Percentiles rank a stretch among this genome's conserved stretches.
phyloP scores from a whole-genome alignment of 495 filamentous ascomycete genomes.

The Aspergillus olivimuriae region DNA sequence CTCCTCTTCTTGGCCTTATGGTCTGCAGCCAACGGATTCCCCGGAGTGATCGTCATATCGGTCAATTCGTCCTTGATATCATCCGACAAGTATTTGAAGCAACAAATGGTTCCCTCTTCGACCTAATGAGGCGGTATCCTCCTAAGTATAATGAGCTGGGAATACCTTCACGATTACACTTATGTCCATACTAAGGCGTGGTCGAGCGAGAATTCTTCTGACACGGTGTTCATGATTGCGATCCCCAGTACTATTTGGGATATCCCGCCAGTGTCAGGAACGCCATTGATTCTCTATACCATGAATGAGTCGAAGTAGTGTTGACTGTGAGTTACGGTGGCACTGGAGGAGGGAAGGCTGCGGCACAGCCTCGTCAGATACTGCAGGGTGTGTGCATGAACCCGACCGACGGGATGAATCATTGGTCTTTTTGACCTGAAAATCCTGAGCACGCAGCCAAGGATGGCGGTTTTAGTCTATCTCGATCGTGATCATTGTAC shows the following conservation, averaged over 20 bases:
- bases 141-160: constrained; percentile 51
- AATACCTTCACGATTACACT: constrained; percentile 42
- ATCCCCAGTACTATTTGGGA: constrained; percentile 51
- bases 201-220: constrained; percentile 39
- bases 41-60: constrained; percentile 8
- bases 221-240: constrained; percentile 53
- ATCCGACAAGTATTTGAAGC: not conserved
- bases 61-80: constrained; percentile 3
- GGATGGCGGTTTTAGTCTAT: constrained; percentile 6
- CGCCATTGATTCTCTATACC: constrained; percentile 54
- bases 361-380: constrained; percentile 28
- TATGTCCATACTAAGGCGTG: constrained; percentile 44
- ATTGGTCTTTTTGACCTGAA: constrained; percentile 15
- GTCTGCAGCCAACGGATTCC: constrained; percentile 12
- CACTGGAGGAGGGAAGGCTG: constrained; percentile 40
- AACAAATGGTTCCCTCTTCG: constrained; percentile 24
- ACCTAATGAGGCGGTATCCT: constrained; percentile 45
- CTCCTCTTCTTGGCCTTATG: constrained; percentile 5
- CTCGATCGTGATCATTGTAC: not conserved
- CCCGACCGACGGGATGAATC: constrained; percentile 8
- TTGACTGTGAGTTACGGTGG: constrained; percentile 51
- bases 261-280: constrained; percentile 53
- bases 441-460: not conserved
- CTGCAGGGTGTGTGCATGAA: constrained; percentile 18
- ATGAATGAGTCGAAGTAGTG: constrained; percentile 54